Evolutionary conservation across 441 rosid genomes (phyloP).

Genomic region (Capsella rubella): DNA sequence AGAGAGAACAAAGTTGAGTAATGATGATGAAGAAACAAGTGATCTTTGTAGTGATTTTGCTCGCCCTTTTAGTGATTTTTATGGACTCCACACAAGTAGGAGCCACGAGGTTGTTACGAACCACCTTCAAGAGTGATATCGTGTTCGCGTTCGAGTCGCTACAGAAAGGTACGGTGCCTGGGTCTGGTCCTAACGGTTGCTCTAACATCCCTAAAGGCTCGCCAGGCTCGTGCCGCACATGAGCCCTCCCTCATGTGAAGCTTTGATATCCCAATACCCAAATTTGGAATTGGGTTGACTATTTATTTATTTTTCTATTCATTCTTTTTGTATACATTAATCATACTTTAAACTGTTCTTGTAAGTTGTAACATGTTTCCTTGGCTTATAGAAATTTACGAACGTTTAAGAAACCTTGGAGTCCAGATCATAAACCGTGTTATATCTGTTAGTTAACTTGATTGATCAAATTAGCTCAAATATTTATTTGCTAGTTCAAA

Average conservation of each 20-base stretch:
- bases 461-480: too few relatives aligned
- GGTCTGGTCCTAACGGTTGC: conserved; percentile 29
- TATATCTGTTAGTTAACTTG: too few relatives aligned
- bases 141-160: conserved; percentile 29
- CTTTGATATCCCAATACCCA: conserved; percentile 9
- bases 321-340: background rate
- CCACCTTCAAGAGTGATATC: background rate
- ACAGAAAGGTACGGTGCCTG: conserved; percentile 25
- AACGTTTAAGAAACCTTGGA: too few relatives aligned
- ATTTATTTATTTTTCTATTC: background rate
- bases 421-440: too few relatives aligned
- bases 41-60: conserved; percentile 25
- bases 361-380: conserved; percentile 7
- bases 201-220: conserved; percentile 20
- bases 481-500: too few relatives aligned
- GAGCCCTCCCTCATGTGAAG: background rate
- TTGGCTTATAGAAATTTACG: background rate
- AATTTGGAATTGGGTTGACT: background rate
- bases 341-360: background rate
- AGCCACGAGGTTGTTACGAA: conserved; percentile 38
- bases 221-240: conserved; percentile 15
- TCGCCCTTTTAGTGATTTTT: conserved; percentile 18
- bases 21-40: conserved; percentile 36
- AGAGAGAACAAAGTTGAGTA: background rate
- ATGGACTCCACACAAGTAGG: conserved; percentile 29